Conservation (phyloP, 495 filamentous ascomycete species). For the Penicillium mononematosum region DNA sequence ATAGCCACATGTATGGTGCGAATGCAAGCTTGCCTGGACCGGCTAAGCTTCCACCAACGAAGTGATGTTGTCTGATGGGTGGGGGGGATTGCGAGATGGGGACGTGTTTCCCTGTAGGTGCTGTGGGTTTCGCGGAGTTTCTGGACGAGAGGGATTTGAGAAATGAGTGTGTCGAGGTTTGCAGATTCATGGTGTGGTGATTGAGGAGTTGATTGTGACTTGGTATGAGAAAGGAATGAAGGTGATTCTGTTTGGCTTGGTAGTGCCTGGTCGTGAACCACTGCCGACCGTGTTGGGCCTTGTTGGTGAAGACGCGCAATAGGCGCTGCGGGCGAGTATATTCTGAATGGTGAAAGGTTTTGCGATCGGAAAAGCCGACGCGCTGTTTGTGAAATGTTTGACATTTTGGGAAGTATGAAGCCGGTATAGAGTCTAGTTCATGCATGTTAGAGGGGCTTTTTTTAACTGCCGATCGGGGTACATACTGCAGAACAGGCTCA, state of each 20-base stretch:
- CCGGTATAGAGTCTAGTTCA: background rate
- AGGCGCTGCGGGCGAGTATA: conserved; percentile 3
- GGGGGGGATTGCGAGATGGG: conserved; percentile 44
- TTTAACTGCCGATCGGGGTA: background rate
- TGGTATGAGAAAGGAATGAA: conserved; percentile 17
- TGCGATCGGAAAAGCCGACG: conserved; percentile 18
- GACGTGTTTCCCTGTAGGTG: conserved; percentile 69
- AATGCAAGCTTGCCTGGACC: conserved; percentile 72
- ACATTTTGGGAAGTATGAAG: conserved; percentile 9
- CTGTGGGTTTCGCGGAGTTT: conserved; percentile 59
- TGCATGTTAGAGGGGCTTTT: background rate
- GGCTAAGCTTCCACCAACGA: conserved; percentile 52
- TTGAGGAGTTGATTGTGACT: conserved; percentile 2
- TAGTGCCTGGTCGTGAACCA: conserved; percentile 31
- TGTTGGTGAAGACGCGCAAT: conserved; percentile 27
- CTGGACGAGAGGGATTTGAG: conserved; percentile 66
- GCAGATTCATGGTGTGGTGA: conserved; percentile 4
- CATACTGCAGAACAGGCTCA: conserved; percentile 1
- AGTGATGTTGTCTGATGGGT: conserved; percentile 30
- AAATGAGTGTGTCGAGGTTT: conserved; percentile 62
- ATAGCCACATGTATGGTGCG: conserved; percentile 70
- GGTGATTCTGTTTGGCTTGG: conserved; percentile 19
- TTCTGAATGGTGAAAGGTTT: background rate
- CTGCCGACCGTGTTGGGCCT: conserved; percentile 27
- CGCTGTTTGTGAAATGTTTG: conserved; percentile 11